Percentiles rank a stretch among this genome's conserved stretches.
These are phyloP conservation scores for Boletus pseudopeckii DNA, from an alignment of 768 basidiomycete genomes.

Conservation along the genomic window DNA sequence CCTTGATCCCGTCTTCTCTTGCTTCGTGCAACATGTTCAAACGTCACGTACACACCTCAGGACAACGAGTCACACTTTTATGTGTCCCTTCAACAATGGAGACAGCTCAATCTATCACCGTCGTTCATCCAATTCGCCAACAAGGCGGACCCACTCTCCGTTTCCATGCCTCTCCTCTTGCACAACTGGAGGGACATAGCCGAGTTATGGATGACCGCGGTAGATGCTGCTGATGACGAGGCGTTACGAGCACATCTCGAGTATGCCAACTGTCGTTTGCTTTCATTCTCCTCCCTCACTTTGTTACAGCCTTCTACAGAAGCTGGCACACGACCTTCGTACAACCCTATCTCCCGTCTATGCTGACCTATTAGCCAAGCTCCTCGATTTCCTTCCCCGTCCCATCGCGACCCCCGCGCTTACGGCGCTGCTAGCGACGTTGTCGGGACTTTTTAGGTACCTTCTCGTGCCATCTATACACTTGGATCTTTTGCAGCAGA, in stretches of 20 bases:
- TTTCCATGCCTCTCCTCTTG: slow-evolving; percentile 76
- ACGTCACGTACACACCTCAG: slow-evolving; percentile 33
- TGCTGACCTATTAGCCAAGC: slow-evolving; percentile 46
- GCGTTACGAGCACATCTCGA: slow-evolving; percentile 71
- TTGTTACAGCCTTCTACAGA: slow-evolving; percentile 63
- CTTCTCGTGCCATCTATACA: slow-evolving; percentile 64
- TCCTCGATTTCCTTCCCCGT: slow-evolving; percentile 56
- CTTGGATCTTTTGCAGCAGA: slow-evolving; percentile 49
- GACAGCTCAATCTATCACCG: slow-evolving; percentile 75
- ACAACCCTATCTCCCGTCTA: slow-evolving; percentile 68
- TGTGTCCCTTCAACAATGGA: slow-evolving; percentile 68
- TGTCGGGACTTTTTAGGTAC: slow-evolving; percentile 68
- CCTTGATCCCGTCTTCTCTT: neutral
- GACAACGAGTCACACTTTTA: slow-evolving; percentile 80
- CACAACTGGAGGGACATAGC: slow-evolving; percentile 75
- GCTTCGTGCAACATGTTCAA: neutral
- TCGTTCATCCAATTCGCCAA: slow-evolving; percentile 69
- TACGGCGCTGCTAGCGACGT: slow-evolving; percentile 61
- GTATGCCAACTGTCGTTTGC: slow-evolving; percentile 39
- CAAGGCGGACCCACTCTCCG: slow-evolving; percentile 55
- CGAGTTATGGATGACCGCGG: slow-evolving; percentile 56
- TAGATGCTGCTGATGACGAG: slow-evolving; percentile 65
- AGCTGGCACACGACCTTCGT: slow-evolving; percentile 77
- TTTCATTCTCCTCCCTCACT: slow-evolving; percentile 8
- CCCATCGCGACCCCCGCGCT: slow-evolving; percentile 59